A percentile compares a stretch with the other conserved stretches of the same genome.
Evolutionary conservation across 208 protist species (phyloP).

Genomic region (Leishmania turanica): DNA sequence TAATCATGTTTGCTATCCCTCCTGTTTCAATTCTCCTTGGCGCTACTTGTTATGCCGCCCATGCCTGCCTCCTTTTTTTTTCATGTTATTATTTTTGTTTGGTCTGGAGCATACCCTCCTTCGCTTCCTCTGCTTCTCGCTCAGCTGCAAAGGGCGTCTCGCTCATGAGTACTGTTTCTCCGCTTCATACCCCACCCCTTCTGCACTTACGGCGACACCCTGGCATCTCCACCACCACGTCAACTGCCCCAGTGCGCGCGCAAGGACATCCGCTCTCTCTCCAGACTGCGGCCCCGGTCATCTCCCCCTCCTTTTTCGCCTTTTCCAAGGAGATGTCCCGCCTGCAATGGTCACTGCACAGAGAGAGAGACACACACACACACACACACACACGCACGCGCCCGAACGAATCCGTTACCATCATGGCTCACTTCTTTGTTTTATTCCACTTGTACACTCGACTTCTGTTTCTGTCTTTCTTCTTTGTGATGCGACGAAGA

Average conservation of each 20-base stretch:
- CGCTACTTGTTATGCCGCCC: not conserved
- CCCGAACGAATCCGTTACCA: not conserved
- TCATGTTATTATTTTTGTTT: not conserved
- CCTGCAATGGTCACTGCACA: not conserved
- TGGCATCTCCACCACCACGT: not conserved
- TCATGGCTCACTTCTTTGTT: not conserved
- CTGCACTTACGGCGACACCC: not conserved
- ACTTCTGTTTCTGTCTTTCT: not conserved
- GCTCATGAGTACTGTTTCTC: not conserved
- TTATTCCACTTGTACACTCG: not conserved
- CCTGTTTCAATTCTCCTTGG: not conserved
- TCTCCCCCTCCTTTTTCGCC: not conserved
- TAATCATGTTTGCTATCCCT: not conserved
- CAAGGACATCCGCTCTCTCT: not conserved
- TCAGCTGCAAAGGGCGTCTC: not conserved
- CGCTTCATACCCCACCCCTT: not conserved
- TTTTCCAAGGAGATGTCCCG: not conserved
- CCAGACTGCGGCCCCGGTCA: not conserved
- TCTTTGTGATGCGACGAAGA: not conserved
- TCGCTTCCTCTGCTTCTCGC: not conserved
- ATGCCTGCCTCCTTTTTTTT: not conserved
- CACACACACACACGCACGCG: not conserved
- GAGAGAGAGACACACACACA: not conserved
- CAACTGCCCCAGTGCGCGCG: not conserved
- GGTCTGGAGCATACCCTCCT: not conserved